Base-by-base conservation (phyloP, 768 basidiomycete species). In the Trametes cubensis region DNA sequence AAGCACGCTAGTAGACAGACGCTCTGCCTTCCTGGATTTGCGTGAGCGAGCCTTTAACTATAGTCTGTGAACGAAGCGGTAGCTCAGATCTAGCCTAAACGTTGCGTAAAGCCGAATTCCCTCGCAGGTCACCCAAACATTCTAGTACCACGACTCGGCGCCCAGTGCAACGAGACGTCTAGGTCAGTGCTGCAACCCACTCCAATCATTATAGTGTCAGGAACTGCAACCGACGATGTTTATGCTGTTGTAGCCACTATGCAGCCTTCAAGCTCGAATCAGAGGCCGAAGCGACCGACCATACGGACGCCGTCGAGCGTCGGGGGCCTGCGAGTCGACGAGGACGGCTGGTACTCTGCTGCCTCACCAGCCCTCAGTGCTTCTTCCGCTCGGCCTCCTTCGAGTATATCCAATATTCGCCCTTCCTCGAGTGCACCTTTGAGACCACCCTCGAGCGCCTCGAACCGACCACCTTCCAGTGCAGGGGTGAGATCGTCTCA, bases 401-500 rank as follows among this genome's bases (percentile, higher is more conserved):
- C 66, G 11, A 48, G 41, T 34, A 39, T 41, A 10, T 45, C 63
- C 25, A n/a, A 42, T 3, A 54, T 56, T 18, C 53, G 61, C 17
- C 65, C 62, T 34, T 64, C 67, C 10, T 58, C 60, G 15, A 62
- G 62, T n/a, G 62, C 53, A 10, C 57, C 67, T 8, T 11, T 66
- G 11, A 46, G 64, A 3, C 66, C 66, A n/a, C 47, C 57, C n/a
- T 65, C 66, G 4, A 63, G 53, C 42, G 53, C 61, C 1, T 61
- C 62, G 7, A 58, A 58, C 13, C 61, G 64, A 1, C 84, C 75
- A 55, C 74, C 70, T 69, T 65, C 83, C 77, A 72, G 74, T 48
- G 69, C 70, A 14, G 52, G 52, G 0, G 15, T 60, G 7, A 42
- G 59, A 14, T 38, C 58, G 4, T 64, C 63, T 10, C 47, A 55